Conservation (phyloP, 208 protist genomes). For the Trichomonas gallinae region DNA sequence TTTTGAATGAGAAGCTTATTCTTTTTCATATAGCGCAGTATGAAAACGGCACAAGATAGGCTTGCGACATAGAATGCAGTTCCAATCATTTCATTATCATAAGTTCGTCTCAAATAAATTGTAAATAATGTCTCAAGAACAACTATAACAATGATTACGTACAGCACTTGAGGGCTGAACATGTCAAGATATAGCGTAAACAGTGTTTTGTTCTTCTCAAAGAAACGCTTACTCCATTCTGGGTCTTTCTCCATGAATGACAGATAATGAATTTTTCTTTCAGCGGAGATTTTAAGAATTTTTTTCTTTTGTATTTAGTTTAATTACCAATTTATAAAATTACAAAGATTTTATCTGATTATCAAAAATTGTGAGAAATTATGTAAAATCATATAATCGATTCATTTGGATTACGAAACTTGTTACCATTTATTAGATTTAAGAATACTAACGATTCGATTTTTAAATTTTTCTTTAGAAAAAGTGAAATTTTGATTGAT, state of each 20-base stretch:
- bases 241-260: not conserved
- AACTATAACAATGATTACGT: not conserved
- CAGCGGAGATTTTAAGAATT: too few species aligned
- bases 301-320: too few species aligned
- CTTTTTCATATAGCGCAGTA: not conserved
- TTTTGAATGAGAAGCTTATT: not conserved
- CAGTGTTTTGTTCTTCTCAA: not conserved
- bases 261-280: too few species aligned
- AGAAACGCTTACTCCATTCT: not conserved
- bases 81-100: not conserved
- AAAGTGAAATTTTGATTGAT: too few species aligned
- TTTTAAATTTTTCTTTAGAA: too few species aligned
- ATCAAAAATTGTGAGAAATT: too few species aligned
- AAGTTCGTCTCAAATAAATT: not conserved
- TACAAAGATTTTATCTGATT: too few species aligned
- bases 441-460: too few species aligned
- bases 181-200: not conserved
- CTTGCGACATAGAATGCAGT: not conserved
- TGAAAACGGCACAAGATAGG: not conserved
- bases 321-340: too few species aligned
- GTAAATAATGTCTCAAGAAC: not conserved
- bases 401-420: too few species aligned
- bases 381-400: too few species aligned
- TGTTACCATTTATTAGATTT: too few species aligned
- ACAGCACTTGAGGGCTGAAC: not conserved